Conservation (phyloP, 2,329 filamentous ascomycete genomes). For the Colletotrichum viniferum region DNA sequence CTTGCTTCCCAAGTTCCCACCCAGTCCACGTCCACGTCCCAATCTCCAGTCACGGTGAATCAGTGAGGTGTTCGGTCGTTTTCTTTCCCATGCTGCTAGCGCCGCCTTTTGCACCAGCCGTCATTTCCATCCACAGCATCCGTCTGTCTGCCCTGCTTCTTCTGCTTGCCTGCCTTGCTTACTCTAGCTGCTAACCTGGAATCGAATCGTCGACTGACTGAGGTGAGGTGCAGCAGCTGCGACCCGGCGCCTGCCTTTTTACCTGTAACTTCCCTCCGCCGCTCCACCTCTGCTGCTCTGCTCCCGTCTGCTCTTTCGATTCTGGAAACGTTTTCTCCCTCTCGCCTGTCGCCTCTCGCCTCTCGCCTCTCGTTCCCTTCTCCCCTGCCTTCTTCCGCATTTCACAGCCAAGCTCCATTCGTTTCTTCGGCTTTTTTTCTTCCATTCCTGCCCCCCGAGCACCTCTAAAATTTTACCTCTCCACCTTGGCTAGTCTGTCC, state of each 20-base stretch:
- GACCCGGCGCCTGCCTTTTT: constrained; percentile 3
- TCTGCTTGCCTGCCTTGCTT: neutral
- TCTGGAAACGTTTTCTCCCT: neutral
- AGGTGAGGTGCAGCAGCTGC: neutral
- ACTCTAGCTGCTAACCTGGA: neutral
- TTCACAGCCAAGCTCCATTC: neutral
- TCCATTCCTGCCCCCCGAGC: neutral
- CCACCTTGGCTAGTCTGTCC: neutral
- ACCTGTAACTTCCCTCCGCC: constrained; percentile 11
- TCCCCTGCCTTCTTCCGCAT: neutral
- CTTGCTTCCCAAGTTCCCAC: neutral
- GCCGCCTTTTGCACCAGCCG: neutral
- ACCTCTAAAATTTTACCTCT: neutral
- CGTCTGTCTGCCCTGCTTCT: neutral
- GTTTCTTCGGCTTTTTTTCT: neutral
- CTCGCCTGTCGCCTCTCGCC: neutral
- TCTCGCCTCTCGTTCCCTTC: neutral
- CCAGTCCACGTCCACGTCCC: neutral
- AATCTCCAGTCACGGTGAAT: neutral
- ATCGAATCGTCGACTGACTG: neutral
- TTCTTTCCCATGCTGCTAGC: neutral
- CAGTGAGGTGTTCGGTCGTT: neutral
- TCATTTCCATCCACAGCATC: neutral
- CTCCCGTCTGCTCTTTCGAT: neutral
- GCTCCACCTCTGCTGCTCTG: neutral